Conservation (phyloP, 2,329 filamentous ascomycete species). For the Pseudopyricularia javanii region DNA sequence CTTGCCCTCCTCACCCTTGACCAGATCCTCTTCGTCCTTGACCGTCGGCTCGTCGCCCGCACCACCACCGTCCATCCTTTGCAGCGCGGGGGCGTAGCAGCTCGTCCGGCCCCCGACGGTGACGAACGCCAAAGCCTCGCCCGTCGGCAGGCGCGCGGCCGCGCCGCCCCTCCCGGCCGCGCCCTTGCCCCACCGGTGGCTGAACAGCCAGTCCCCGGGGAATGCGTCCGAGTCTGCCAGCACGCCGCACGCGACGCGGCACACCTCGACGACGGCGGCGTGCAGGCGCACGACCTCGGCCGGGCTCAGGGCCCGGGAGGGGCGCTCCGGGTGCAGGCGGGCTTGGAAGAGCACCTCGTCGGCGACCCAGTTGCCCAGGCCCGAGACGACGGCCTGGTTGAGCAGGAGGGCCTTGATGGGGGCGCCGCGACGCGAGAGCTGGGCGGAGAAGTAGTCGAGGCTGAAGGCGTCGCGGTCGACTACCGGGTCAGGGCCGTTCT, state of each 20-base stretch:
- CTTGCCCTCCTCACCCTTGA: slow-evolving; percentile 14
- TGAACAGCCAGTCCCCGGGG: slow-evolving; percentile 79
- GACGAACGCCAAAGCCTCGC: slow-evolving; percentile 72
- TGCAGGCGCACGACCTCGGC: slow-evolving; percentile 62
- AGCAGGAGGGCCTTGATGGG: slow-evolving; percentile 82
- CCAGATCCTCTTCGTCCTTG: slow-evolving; percentile 26
- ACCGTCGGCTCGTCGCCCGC: slow-evolving; percentile 17
- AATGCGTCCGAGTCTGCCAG: slow-evolving; percentile 77
- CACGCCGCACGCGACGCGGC: slow-evolving; percentile 63
- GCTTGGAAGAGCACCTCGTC: slow-evolving; percentile 91
- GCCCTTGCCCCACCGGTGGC: slow-evolving; percentile 80
- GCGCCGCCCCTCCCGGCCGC: slow-evolving; percentile 40
- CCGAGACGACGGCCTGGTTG: slow-evolving; percentile 79
- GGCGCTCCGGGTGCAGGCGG: slow-evolving; percentile 82
- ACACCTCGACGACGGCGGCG: slow-evolving; percentile 64
- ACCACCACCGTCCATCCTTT: slow-evolving; percentile 59
- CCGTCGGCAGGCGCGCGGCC: slow-evolving; percentile 61
- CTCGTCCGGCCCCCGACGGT: slow-evolving; percentile 88
- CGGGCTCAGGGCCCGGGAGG: slow-evolving; percentile 68
- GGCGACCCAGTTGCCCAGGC: slow-evolving; percentile 94
- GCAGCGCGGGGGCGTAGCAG: slow-evolving; percentile 71
- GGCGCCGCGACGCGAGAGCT: slow-evolving; percentile 64
- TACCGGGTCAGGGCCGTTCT: slow-evolving; percentile 91
- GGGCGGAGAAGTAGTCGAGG: slow-evolving; percentile 57
- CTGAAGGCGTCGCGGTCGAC: slow-evolving; percentile 69